Evolutionary conservation across 108 stramenopile genomes (phyloP).

Genomic region (Nannochloropsis gaditana): DNA sequence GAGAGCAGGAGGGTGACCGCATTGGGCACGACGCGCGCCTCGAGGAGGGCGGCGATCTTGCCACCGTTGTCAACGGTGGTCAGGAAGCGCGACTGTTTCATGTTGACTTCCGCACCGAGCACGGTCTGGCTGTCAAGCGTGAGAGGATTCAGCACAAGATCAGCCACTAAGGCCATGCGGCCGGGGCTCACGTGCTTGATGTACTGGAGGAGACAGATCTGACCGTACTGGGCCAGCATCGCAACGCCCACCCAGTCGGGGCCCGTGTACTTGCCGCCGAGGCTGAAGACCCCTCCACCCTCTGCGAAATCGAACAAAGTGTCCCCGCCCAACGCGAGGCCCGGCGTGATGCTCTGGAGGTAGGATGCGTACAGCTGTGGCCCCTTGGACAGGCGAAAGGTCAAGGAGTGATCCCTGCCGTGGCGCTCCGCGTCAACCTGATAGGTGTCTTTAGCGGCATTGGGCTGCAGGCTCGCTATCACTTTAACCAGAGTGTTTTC

Average conservation of each 20-base stretch:
- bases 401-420: slow-evolving; percentile 1
- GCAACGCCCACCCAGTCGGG: not conserved
- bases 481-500: not conserved
- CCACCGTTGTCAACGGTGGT: not conserved
- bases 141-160: not conserved
- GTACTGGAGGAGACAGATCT: not conserved
- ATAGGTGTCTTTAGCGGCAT: not conserved
- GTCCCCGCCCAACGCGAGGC: not conserved
- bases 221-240: not conserved
- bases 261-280: not conserved
- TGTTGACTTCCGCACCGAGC: not conserved
- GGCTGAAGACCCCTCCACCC: not conserved
- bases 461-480: slow-evolving; percentile 17
- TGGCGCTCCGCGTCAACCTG: slow-evolving; percentile 10
- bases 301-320: not conserved
- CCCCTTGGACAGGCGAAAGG: not conserved
- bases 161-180: not conserved
- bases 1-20: not conserved
- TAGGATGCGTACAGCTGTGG: not conserved
- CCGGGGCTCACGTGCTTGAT: slow-evolving; percentile 1
- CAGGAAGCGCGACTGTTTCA: slow-evolving; percentile 2
- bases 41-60: not conserved
- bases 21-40: not conserved
- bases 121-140: not conserved
- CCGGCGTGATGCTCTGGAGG: not conserved